phyloP scores from a whole-genome alignment of 345 rosid species.

The Noccaea caerulescens region DNA sequence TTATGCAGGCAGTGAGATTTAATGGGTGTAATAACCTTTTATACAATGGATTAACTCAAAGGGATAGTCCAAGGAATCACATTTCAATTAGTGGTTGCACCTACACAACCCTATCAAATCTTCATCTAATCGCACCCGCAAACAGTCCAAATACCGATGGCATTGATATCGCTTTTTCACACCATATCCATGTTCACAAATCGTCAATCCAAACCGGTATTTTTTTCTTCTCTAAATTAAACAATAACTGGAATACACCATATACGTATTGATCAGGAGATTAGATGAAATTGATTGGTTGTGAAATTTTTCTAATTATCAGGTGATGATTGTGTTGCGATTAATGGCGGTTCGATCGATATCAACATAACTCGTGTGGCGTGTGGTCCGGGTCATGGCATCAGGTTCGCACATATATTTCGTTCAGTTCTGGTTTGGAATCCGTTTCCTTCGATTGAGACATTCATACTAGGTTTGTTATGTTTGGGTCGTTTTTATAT shows the following conservation, averaged over 20 bases:
- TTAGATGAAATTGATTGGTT: too few species aligned
- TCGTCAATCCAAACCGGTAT: conserved; percentile 31
- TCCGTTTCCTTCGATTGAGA: too few species aligned
- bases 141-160: conserved; percentile 41
- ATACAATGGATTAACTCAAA: conserved; percentile 33
- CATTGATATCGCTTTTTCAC: conserved; percentile 20
- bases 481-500: too few species aligned
- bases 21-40: background rate
- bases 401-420: conserved; percentile 40
- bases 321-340: conserved; percentile 40
- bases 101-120: conserved; percentile 26
- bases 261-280: background rate
- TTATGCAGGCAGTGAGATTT: conserved; percentile 12
- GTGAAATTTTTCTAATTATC: background rate
- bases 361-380: conserved; percentile 47
- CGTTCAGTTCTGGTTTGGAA: too few species aligned
- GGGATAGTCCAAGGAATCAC: conserved; percentile 31
- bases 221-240: background rate
- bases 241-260: background rate
- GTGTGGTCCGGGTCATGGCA: conserved; percentile 79
- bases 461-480: too few species aligned
- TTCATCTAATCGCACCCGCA: conserved; percentile 17
- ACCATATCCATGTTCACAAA: background rate
- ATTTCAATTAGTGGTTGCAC: conserved; percentile 14
- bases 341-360: conserved; percentile 12